phyloP scores from a whole-genome alignment of 2,329 filamentous ascomycete genomes.

The Aspergillus hiratsukae region DNA sequence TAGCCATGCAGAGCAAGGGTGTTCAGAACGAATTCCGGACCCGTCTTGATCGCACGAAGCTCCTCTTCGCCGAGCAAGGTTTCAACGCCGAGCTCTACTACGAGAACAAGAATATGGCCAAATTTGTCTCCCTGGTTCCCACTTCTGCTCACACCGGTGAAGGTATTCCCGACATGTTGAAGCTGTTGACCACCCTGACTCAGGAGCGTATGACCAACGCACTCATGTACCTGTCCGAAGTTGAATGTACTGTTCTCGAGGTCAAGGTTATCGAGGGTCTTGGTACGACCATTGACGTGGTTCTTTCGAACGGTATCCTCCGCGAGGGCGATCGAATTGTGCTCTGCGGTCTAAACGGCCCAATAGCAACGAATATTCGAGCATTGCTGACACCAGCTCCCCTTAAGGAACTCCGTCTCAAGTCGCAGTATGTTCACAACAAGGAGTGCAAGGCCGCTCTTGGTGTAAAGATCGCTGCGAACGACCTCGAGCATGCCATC shows the following conservation, averaged over 20 bases:
- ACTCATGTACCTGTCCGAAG: constrained; percentile 97
- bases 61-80: constrained; percentile 91
- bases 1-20: constrained; percentile 83
- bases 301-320: constrained; percentile 91
- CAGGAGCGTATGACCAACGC: constrained; percentile 97
- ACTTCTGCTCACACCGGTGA: constrained; percentile 98
- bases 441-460: constrained; percentile 98
- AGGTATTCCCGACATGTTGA: constrained; percentile 97
- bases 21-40: constrained; percentile 94
- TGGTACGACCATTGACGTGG: constrained; percentile 96
- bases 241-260: constrained; percentile 95
- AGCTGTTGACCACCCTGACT: constrained; percentile 84
- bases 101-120: constrained; percentile 97
- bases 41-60: constrained; percentile 82
- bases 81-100: constrained; percentile 98
- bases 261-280: constrained; percentile 99
- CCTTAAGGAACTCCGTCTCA: constrained; percentile 89
- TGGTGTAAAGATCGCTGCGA: constrained; percentile 97
- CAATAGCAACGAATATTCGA: constrained; percentile 91
- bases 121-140: constrained; percentile 82
- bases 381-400: constrained; percentile 89
- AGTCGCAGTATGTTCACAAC: constrained; percentile 96
- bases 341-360: constrained; percentile 91
- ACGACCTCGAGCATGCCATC: constrained; percentile 91
- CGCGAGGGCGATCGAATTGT: constrained; percentile 93